Base-by-base conservation (phyloP, 768 basidiomycete species). In the Panaeolus cyanescens region DNA sequence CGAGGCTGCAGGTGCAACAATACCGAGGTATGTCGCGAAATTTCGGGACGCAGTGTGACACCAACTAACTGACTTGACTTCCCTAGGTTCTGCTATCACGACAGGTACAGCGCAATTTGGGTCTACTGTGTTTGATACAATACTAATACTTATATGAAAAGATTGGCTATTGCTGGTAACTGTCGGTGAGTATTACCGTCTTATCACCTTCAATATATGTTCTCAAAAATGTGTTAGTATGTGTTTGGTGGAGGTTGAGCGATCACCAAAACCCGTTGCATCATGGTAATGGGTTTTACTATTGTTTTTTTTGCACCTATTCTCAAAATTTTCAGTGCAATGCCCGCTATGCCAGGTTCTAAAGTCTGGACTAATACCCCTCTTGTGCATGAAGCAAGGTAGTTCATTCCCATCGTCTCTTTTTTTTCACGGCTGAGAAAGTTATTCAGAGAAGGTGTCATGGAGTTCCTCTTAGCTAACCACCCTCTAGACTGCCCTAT, bases 401-500 rank as follows among this genome's bases (percentile, higher is more conserved):
- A 69, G 50, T 30, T 70, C 42, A 17, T 19, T 13, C 7, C 39
- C 28, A 9, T 34, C 40, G 42, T 25, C 31, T 34, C 37, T 17
- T 54, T 15, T 34, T 30, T 39, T 19, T 22, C 39, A 1, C 12
- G 55, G 36, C 19, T 63, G 50, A 64, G 71, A 13, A 70, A 34
- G 42, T 17, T 57, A 59, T 69, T 28, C 67, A 92, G 95, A 20
- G 95, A 97, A 76, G 97, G 97, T 55, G 96, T 99, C 62, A 99
- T 99, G 97, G 97, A 99, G 72, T 97, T 99, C 77, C 83, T 99
- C 36, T 87, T 99, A 62, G 87, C 96, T 61, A 99, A 99, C 76
- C 97, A 99, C 70, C 97, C 97, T 2, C 84, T 99, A 59, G 97
- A 99, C 74, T 99, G 97, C 76, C 97, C 97, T 20, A 92, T 99